phyloP scores from a whole-genome alignment of 805 yeast species.

The Wickerhamiella hasegawae region DNA sequence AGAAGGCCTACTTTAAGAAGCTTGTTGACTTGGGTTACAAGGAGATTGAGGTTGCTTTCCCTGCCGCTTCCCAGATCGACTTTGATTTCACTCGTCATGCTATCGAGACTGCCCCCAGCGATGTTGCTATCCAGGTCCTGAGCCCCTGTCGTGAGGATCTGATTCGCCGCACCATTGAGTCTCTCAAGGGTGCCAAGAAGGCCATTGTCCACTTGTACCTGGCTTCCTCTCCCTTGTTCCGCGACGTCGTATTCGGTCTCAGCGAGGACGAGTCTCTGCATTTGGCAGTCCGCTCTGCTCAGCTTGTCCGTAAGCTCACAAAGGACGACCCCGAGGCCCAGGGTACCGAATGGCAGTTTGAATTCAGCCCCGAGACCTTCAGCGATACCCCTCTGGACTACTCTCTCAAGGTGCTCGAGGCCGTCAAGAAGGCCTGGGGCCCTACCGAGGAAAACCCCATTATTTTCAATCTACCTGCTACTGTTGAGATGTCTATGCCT shows the following conservation, averaged over 20 bases:
- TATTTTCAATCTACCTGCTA: conserved; percentile 70
- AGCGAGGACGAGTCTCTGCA: conserved; percentile 38
- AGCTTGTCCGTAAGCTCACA: conserved; percentile 47
- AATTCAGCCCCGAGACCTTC: conserved; percentile 70
- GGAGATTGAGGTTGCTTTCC: conserved; percentile 73
- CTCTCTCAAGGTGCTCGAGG: conserved; percentile 52
- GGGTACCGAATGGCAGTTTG: conserved; percentile 55
- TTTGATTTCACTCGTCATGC: conserved; percentile 69
- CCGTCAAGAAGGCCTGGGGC: conserved; percentile 60
- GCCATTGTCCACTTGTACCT: conserved; percentile 66
- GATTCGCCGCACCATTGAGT: conserved; percentile 54
- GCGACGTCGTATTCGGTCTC: conserved; percentile 54
- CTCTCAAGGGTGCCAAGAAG: conserved; percentile 54
- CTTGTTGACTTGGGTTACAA: conserved; percentile 61
- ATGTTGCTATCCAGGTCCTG: conserved; percentile 61
- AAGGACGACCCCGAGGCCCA: conserved; percentile 32
- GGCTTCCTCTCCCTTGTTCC: conserved; percentile 61
- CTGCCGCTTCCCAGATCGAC: conserved; percentile 65
- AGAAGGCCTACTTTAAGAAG: conserved; percentile 52
- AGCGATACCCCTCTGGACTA: conserved; percentile 53
- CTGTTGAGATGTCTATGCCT: conserved; percentile 70
- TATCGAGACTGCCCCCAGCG: conserved; percentile 56
- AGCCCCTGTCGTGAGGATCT: conserved; percentile 64
- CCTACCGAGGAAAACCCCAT: conserved; percentile 52
- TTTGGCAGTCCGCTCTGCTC: conserved; percentile 47